Base-by-base conservation (phyloP, 805 yeast species). In the Pichia eremophila region DNA sequence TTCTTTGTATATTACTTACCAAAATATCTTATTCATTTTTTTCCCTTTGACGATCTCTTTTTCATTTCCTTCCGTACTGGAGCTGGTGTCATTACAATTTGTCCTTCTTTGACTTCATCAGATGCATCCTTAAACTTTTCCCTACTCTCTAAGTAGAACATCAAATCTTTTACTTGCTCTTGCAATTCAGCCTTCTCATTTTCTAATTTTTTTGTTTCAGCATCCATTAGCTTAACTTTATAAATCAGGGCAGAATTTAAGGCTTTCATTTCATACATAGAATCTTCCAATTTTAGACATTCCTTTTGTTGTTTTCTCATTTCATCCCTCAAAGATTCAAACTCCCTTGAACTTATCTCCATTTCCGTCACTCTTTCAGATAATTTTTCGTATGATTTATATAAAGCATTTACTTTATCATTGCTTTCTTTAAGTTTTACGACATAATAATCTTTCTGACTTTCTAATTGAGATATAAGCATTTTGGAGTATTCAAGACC, bases 361-460 rank as follows among this genome's bases (percentile, higher is more conserved):
- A 22, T 19, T 15, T 25, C 36, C 8, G 27, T 37, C 32, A 54
- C 35, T 50, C 47, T 35, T 1, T 39, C 37, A n/a, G 36, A 18
- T 50, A 49, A 41, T 51, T 46, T 28, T 57, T 36, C n/a, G 19
- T 6, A 17, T 36, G 22, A 8, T 9, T 18, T 17, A 7, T 9
- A 17, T 14, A 36, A 18, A 2, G 22, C 8, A 10, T n/a, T 9
- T 8, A 11, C 11, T 36, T 36, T 54, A 27, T 44, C 47, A 19
- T 68, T 58, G 52, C 44, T 2, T 5, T 70, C 67, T 34, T 50
- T 53, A 32, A 77, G 53, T 49, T 74, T 71, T 14, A 69, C 66
- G 58, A 88, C 95, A 60, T 83, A 89, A 62, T 81, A 84, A 51
- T 84, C 91, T 48, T 95, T 70, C 62, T 89, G 96, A 8, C 93